A percentile compares a stretch with the other conserved stretches of the same genome.
Evolutionary conservation across 257 asterid species (phyloP).

Genomic region (Plantago elongata): DNA sequence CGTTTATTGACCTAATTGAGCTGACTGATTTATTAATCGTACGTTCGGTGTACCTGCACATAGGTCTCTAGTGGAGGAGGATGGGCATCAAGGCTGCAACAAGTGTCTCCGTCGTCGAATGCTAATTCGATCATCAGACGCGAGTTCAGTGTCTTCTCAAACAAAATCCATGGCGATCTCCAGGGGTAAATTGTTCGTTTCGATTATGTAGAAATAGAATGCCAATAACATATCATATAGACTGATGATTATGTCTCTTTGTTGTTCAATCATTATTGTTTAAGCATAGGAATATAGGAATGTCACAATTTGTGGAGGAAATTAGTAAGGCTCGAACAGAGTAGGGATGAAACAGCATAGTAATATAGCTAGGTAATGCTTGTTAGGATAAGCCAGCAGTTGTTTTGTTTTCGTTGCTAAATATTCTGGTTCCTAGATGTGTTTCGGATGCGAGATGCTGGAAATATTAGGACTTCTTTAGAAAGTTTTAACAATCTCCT

Average conservation of each 20-base stretch:
- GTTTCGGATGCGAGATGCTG: too few species aligned
- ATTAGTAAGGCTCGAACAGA: not conserved
- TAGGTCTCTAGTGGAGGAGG: not conserved
- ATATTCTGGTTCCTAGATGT: not conserved
- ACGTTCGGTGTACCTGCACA: not conserved
- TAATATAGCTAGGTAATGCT: not conserved
- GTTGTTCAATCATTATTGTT: not conserved
- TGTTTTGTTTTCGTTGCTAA: not conserved
- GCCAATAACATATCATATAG: not conserved
- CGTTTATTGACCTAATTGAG: not conserved
- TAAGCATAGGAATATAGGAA: not conserved
- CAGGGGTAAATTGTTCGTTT: not conserved
- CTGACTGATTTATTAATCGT: not conserved
- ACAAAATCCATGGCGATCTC: not conserved
- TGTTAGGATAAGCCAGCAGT: not conserved
- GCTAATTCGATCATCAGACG: constrained; percentile 4
- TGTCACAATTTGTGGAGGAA: not conserved
- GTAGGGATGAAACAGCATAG: not conserved
- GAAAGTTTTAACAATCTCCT: too few species aligned
- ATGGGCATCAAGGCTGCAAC: too few species aligned
- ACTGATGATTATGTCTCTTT: not conserved
- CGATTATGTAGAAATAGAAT: not conserved
- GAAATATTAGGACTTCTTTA: too few species aligned
- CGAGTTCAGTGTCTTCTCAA: constrained; percentile 6
- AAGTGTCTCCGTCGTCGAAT: not conserved